A percentile compares a stretch with the other conserved stretches of the same genome.
These are phyloP conservation scores for Grammothele lineata DNA, from an alignment of 768 basidiomycete species.

Conservation along the genomic window DNA sequence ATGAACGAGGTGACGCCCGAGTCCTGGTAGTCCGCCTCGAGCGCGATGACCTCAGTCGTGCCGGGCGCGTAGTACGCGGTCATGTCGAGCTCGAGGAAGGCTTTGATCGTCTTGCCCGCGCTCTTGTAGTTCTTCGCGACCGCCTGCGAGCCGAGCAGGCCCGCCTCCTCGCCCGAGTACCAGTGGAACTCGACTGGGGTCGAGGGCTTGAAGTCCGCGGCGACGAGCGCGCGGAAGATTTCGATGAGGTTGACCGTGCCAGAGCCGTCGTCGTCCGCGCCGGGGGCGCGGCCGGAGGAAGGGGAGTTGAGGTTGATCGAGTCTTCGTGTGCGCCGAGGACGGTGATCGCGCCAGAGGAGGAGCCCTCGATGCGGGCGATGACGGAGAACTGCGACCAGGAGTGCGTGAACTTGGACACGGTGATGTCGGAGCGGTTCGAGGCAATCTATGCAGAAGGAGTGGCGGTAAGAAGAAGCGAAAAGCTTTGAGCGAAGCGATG, in stretches of 20 bases:
- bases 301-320: slow-evolving; percentile 14
- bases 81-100: slow-evolving; percentile 29
- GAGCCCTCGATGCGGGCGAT: slow-evolving; percentile 25
- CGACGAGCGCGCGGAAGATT: slow-evolving; percentile 38
- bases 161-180: slow-evolving; percentile 41
- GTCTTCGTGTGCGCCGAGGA: slow-evolving; percentile 31
- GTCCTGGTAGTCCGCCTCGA: slow-evolving; percentile 25
- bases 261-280: slow-evolving; percentile 43
- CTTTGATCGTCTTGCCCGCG: slow-evolving; percentile 30
- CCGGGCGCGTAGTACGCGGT: slow-evolving; percentile 29
- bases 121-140: slow-evolving; percentile 43
- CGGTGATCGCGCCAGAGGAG: slow-evolving; percentile 19
- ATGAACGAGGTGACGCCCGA: slow-evolving; percentile 39
- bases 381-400: slow-evolving; percentile 38
- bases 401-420: slow-evolving; percentile 31
- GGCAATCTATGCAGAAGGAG: slow-evolving; percentile 1
- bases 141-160: slow-evolving; percentile 38
- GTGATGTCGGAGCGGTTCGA: slow-evolving; percentile 4
- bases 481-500: not conserved
- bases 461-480: not conserved
- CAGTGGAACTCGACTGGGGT: slow-evolving; percentile 47
- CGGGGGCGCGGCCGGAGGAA: slow-evolving; percentile 21
- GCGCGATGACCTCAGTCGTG: slow-evolving; percentile 4
- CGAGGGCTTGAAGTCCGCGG: slow-evolving; percentile 36
- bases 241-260: slow-evolving; percentile 45